Conservation (phyloP, 208 protist genomes). For the Phytomonas francai region DNA sequence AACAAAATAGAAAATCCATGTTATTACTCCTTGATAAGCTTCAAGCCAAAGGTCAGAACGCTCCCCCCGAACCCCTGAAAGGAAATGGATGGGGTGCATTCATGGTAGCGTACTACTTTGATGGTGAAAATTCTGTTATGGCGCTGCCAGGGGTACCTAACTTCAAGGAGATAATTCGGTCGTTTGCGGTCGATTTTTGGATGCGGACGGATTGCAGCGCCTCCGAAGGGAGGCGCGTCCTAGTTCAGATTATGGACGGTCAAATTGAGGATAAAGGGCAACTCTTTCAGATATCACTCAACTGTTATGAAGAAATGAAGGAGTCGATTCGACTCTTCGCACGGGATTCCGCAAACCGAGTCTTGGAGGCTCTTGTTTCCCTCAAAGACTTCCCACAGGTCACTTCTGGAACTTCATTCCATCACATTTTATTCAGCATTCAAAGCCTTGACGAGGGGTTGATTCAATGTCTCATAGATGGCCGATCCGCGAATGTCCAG, state of each 20-base stretch:
- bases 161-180: constrained; percentile 77
- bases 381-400: constrained; percentile 15
- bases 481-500: constrained; percentile 32
- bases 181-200: constrained; percentile 82
- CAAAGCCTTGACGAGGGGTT: constrained; percentile 72
- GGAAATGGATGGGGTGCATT: constrained; percentile 78
- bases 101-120: constrained; percentile 49
- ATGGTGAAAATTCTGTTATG: constrained; percentile 70
- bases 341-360: constrained; percentile 77
- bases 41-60: neutral
- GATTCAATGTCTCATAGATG: constrained; percentile 65
- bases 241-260: constrained; percentile 81
- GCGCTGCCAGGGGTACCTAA: constrained; percentile 73
- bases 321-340: constrained; percentile 63
- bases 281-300: constrained; percentile 75
- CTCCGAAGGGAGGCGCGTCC: constrained; percentile 35
- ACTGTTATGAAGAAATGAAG: constrained; percentile 66
- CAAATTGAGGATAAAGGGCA: constrained; percentile 68
- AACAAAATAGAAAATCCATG: constrained; percentile 51
- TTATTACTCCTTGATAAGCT: constrained; percentile 39
- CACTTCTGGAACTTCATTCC: constrained; percentile 31
- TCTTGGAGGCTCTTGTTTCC: constrained; percentile 67
- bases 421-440: constrained; percentile 72
- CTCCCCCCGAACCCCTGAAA: constrained; percentile 30
- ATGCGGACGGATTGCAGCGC: constrained; percentile 57